A percentile compares a stretch with the other conserved stretches of the same genome.
These are phyloP conservation scores for Fibroporia radiculosa DNA, from an alignment of 768 basidiomycete genomes.

Conservation along the genomic window DNA sequence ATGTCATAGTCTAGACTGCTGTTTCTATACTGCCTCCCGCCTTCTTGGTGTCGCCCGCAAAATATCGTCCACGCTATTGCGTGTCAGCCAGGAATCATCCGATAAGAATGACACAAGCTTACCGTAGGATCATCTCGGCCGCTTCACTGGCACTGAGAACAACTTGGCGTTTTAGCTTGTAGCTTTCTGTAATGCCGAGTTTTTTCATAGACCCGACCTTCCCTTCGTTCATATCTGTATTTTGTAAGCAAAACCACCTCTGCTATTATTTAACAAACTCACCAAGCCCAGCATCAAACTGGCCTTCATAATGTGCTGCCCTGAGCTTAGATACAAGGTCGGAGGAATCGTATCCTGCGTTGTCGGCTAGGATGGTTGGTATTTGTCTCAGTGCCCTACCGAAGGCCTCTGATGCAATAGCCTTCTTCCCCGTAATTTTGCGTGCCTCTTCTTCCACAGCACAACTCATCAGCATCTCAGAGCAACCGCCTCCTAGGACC, in stretches of 20 bases:
- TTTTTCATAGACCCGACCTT: slow-evolving; percentile 80
- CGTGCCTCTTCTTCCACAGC: slow-evolving; percentile 86
- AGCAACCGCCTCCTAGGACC: slow-evolving; percentile 93
- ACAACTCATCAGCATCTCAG: slow-evolving; percentile 97
- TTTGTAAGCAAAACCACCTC: not conserved
- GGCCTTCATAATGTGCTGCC: slow-evolving; percentile 91
- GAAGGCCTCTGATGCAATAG: slow-evolving; percentile 91
- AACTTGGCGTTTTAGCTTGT: slow-evolving; percentile 94
- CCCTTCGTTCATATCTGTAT: slow-evolving; percentile 81
- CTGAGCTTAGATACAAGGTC: slow-evolving; percentile 86
- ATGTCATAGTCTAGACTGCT: not conserved
- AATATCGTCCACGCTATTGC: slow-evolving; percentile 81
- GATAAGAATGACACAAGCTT: slow-evolving; percentile 20
- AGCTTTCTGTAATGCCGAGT: slow-evolving; percentile 91
- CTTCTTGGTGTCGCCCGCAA: slow-evolving; percentile 77
- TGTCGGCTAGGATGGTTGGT: slow-evolving; percentile 94
- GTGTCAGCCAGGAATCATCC: slow-evolving; percentile 3
- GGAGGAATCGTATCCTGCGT: slow-evolving; percentile 96
- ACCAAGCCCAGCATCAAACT: slow-evolving; percentile 83
- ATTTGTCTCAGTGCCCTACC: slow-evolving; percentile 86
- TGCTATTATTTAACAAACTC: slow-evolving; percentile 20
- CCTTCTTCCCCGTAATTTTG: slow-evolving; percentile 88
- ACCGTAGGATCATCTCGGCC: slow-evolving; percentile 97
- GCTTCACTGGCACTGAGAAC: slow-evolving; percentile 93
- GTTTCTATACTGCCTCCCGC: slow-evolving; percentile 63